Percentiles rank a stretch among this genome's conserved stretches.
Evolutionary conservation across 352 stramenopile genomes (phyloP).

Genomic region (Pythium sukuiense): DNA sequence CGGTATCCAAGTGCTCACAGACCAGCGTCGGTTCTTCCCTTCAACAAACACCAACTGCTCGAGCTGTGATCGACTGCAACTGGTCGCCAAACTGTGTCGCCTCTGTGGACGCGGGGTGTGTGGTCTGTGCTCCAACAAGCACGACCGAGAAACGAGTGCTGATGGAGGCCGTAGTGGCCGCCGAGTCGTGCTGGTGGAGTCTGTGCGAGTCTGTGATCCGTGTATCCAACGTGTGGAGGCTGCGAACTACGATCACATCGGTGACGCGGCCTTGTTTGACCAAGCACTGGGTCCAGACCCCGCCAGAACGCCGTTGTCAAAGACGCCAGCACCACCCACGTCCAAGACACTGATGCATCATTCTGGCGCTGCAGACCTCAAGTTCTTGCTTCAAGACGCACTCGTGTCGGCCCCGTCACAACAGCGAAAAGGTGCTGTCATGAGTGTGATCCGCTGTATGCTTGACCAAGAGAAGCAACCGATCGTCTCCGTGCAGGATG

Average conservation of each 20-base stretch:
- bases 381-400: conserved; percentile 40
- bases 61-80: conserved; percentile 45
- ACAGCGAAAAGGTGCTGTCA: conserved; percentile 39
- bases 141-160: conserved; percentile 23
- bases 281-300: conserved; percentile 9
- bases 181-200: conserved; percentile 11
- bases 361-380: conserved; percentile 31
- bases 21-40: conserved; percentile 34
- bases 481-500: neutral
- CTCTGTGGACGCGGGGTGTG: conserved; percentile 65
- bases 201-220: conserved; percentile 52
- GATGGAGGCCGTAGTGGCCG: neutral
- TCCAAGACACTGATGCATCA: neutral
- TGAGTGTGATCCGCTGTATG: conserved; percentile 50
- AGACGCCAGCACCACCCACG: neutral
- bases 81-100: conserved; percentile 45
- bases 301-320: neutral
- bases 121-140: conserved; percentile 37
- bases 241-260: conserved; percentile 44
- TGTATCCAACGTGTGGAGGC: conserved; percentile 56
- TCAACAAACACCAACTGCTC: conserved; percentile 44
- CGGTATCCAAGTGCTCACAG: conserved; percentile 49
- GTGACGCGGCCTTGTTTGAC: neutral
- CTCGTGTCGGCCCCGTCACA: conserved; percentile 29
- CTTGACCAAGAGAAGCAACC: conserved; percentile 39